These are phyloP conservation scores for Acorus calamus DNA, from an alignment of 106 monocot species.

Conservation along the genomic window DNA sequence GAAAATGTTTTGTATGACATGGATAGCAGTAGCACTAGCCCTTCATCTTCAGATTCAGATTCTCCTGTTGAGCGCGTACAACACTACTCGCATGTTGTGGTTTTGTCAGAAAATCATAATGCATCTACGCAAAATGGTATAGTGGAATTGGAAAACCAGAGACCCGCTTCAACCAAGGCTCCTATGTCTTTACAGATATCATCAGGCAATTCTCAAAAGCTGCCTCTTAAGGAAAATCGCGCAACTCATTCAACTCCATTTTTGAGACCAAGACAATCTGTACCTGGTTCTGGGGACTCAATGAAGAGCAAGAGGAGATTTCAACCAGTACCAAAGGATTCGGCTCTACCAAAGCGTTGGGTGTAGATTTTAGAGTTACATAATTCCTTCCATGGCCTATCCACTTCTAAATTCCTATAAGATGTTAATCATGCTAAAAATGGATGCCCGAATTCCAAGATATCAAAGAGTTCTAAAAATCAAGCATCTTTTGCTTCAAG, in stretches of 20 bases:
- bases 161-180: neutral
- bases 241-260: slow-evolving; percentile 7
- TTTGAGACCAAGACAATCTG: slow-evolving; percentile 11
- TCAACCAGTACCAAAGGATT: slow-evolving; percentile 19
- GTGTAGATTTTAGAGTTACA: slow-evolving; percentile 3
- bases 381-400: too few relatives aligned
- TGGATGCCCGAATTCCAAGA: too few relatives aligned
- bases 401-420: too few relatives aligned
- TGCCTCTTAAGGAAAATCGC: slow-evolving; percentile 15
- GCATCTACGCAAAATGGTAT: neutral
- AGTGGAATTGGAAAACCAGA: neutral
- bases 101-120: neutral
- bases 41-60: slow-evolving; percentile 37
- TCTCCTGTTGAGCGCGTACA: slow-evolving; percentile 13
- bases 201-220: slow-evolving; percentile 1
- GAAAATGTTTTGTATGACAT: slow-evolving; percentile 52
- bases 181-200: neutral
- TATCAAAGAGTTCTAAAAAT: too few relatives aligned
- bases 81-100: neutral
- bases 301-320: slow-evolving; percentile 19
- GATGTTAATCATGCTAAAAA: too few relatives aligned
- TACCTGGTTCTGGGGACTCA: slow-evolving; percentile 13
- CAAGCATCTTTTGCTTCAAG: too few relatives aligned
- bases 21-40: slow-evolving; percentile 25
- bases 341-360: slow-evolving; percentile 27